Base-by-base conservation (phyloP, 768 basidiomycete species). In the Tricholoma terreum region DNA sequence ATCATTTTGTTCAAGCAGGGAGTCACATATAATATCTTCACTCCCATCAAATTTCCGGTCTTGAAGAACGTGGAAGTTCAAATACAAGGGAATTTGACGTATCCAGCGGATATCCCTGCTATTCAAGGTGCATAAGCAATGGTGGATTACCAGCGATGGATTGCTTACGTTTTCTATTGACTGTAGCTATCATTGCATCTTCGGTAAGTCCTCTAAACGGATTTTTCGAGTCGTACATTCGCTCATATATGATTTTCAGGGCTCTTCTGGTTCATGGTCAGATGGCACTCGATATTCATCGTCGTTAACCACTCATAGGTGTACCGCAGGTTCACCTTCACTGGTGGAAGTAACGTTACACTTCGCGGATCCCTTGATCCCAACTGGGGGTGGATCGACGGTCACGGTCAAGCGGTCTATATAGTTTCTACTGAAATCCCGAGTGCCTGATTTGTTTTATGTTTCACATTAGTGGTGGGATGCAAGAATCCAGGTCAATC, bases 361-460 rank as follows among this genome's bases (percentile, higher is more conserved):
- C 65, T 87, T 6, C 72, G 81, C 24, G 83, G 86, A 0, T 78
- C 80, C 19, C 69, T 65, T 10, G 80, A 86, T 58, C 79, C 82
- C 0, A 57, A 81, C 3, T 83, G 82, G 81, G 84, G 85, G n/a
- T 86, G 84, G 84, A 77, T 87, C 0, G 79, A 85, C 60, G 81
- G 73, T 1, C 79, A 86, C 51, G 85, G 85, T 1, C 82, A 85
- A 69, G 74, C 74, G 31, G 80, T 8, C 31, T 2, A 11, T 24
- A 15, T 10, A 6, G 21, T 35, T 52, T 27, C 9, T 27, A 31
- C 22, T 35, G 2, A 14, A 24, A 48, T 7, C 15, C 3, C 15
- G 7, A 30, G 27, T 31, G 8, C 6, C 12, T 46, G 45, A 46
- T 15, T 8, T 6, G 1, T 21, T 4, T 46, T 14, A 48, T 14